Conservation (phyloP, 2,329 filamentous ascomycete species). For the Ophiostoma sp. region DNA sequence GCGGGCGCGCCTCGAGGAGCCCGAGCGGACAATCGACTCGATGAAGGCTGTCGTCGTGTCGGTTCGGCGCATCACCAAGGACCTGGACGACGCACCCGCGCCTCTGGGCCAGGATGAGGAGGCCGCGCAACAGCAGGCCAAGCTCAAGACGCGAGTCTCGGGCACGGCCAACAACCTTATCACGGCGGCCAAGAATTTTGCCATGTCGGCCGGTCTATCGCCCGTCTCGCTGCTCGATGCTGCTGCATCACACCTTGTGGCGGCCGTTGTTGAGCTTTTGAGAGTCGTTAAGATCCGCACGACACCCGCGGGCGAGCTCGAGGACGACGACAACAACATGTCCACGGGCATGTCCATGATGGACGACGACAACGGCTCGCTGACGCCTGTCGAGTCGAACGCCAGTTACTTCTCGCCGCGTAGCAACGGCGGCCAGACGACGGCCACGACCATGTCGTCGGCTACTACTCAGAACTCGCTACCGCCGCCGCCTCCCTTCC, state of each 20-base stretch:
- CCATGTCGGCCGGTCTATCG: constrained; percentile 76
- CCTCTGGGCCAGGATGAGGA: constrained; percentile 49
- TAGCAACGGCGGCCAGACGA: constrained; percentile 42
- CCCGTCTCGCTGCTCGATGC: constrained; percentile 94
- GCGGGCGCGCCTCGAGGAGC: constrained; percentile 70
- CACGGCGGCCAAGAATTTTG: constrained; percentile 90
- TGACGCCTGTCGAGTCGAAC: constrained; percentile 19
- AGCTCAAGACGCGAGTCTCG: constrained; percentile 80
- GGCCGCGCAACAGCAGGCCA: constrained; percentile 59
- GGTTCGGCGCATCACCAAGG: constrained; percentile 81
- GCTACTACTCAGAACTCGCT: constrained; percentile 44
- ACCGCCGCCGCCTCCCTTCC: constrained; percentile 57
- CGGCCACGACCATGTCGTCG: constrained; percentile 34
- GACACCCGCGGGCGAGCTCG: constrained; percentile 73
- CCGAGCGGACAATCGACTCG: constrained; percentile 73
- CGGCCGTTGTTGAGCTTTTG: constrained; percentile 81
- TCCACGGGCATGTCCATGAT: not conserved
- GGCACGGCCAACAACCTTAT: constrained; percentile 94
- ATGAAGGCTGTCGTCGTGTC: constrained; percentile 85
- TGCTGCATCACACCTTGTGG: constrained; percentile 84
- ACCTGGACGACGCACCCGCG: constrained; percentile 63
- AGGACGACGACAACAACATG: constrained; percentile 66
- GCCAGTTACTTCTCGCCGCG: constrained; percentile 32
- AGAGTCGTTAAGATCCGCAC: constrained; percentile 79
- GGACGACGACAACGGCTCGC: constrained; percentile 53